Base-by-base conservation (phyloP, 140 eudicot genomes). In the Flaveria floridana region DNA sequence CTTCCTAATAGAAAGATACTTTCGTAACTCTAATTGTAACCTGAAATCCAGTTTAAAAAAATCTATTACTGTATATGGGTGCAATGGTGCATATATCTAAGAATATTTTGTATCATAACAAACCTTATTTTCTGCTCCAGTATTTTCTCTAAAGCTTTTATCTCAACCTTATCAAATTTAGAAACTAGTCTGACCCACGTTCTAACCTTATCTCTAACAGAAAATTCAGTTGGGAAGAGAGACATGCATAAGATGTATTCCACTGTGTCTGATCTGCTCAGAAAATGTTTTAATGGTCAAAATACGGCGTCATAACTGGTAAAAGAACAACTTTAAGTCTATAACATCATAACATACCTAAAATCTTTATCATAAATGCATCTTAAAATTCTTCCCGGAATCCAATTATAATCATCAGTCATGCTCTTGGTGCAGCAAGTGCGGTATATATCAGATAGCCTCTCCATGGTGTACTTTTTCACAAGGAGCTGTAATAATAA, bases 51-150 rank as follows among this genome's bases (percentile, higher is more conserved):
- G 53, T 68, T 68, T 34, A 47, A 68, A 68, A 23, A 21, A 15
- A 25, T 53, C 8, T 42, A 55, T 47, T 65, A 6, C 68, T 79
- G 62, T 55, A 66, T 52, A 39, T 52, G 80, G 64, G 65, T 41
- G 72, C 10, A 47, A 75, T 61, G 13, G 20, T 34, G 41, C 41
- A 34, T 34, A 5, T 34, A 34, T 57, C 20, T 46, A 65, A 39
- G 14, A 18, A 68, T 25, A 12, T 15, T 25, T 19, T 12, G 7
- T 70, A 8, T 21, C 42, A 3, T 65, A 59, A 58, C 83, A 37
- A 72, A 94, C 99, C 99, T 94, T 82, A 87, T 91, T 69, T 94
- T 90, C 85, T 90, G 97, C 82, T 94, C 99, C 72, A 94, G 83
- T 72, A 94, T 86, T 89, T 88, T 94, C 82, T 94, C 96, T 21